phyloP scores from a whole-genome alignment of 495 filamentous ascomycete genomes.

The Aspergillus leporis region DNA sequence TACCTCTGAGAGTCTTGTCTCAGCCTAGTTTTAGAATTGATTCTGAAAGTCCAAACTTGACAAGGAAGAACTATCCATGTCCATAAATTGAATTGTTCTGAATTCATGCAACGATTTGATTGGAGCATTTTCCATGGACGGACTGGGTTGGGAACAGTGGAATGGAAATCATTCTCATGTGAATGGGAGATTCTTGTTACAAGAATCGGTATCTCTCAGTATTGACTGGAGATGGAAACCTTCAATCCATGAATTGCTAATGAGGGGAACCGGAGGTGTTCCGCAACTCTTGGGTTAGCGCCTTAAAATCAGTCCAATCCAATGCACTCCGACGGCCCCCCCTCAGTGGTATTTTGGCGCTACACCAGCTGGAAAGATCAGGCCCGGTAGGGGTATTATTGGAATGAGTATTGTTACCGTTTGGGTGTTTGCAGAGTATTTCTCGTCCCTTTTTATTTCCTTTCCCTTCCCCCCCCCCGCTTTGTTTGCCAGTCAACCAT shows the following conservation, averaged over 20 bases:
- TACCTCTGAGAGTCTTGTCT: no score
- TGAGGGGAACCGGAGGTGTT: neutral
- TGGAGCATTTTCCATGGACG: no score
- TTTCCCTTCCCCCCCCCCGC: neutral
- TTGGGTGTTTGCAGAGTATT: neutral
- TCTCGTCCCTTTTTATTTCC: neutral
- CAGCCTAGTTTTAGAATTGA: no score
- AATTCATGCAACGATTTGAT: no score
- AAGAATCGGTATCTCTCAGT: neutral
- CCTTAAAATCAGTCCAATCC: neutral
- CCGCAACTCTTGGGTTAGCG: neutral
- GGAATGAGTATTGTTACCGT: neutral
- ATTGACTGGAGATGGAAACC: slow-evolving; percentile 20
- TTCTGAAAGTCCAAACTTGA: no score
- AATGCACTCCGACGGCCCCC: neutral
- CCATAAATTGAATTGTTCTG: no score
- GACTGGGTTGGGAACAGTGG: no score
- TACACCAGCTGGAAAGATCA: neutral
- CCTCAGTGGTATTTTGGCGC: neutral
- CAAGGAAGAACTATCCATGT: no score
- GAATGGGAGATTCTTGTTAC: neutral
- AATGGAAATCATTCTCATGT: slow-evolving; percentile 29
- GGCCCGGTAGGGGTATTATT: no score
- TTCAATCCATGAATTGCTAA: slow-evolving; percentile 55
- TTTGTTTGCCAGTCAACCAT: neutral